These are phyloP conservation scores for Cicer pinnatifidum DNA, from an alignment of 306 rosid genomes.

Conservation along the genomic window DNA sequence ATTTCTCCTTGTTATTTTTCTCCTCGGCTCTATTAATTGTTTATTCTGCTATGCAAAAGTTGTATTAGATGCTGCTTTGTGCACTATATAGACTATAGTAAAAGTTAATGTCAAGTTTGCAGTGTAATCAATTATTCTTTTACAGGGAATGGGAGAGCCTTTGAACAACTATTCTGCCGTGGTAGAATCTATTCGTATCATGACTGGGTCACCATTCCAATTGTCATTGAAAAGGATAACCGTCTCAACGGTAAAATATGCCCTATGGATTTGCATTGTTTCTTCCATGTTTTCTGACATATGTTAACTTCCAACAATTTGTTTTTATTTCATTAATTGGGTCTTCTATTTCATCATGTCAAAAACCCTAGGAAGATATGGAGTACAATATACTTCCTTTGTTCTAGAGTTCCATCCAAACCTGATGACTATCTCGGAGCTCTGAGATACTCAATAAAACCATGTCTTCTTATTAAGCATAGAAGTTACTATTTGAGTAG, in stretches of 20 bases:
- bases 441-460: not conserved
- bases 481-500: not conserved
- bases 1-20: conserved; percentile 25
- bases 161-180: conserved; percentile 80
- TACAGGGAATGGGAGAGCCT: conserved; percentile 98
- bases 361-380: not conserved
- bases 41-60: conserved; percentile 13
- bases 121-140: conserved; percentile 13
- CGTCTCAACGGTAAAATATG: conserved; percentile 71
- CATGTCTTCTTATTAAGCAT: conserved; percentile 24
- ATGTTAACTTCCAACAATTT: not conserved
- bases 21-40: not conserved
- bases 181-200: conserved; percentile 78
- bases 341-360: conserved; percentile 11
- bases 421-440: too few relatives aligned
- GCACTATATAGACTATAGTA: not conserved
- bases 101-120: conserved; percentile 4
- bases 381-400: conserved; percentile 2
- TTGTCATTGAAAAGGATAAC: conserved; percentile 81
- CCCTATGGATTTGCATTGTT: conserved; percentile 23
- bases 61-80: conserved; percentile 1
- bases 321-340: conserved; percentile 28
- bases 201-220: conserved; percentile 84
- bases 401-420: conserved; percentile 5
- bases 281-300: not conserved